Evolutionary conservation across 108 stramenopile genomes (phyloP), one percentile per base, ranked within the genome.

Genomic region (Pelagomonas calceolata): DNA sequence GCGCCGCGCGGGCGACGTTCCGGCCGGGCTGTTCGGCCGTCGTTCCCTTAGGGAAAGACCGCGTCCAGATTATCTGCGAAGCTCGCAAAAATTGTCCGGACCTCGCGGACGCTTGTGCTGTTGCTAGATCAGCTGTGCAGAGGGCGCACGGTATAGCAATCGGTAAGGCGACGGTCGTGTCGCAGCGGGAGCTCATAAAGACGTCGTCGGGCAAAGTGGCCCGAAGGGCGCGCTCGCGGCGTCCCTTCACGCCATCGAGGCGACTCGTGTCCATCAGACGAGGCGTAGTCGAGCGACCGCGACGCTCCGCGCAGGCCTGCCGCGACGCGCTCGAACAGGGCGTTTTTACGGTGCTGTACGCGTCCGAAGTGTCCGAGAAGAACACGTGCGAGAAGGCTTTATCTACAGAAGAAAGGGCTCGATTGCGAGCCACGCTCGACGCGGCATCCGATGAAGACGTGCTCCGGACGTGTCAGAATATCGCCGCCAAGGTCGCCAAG

Each of bases 131-230:
- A 17, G n/a, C 43, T 4, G 68, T 86, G 15, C 65, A 66, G 34
- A n/a, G 26, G 9, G 81, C 80, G 51, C 85, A 85, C 69, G 85
- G 85, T 29, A 71, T 87, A 4, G 63, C 43, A n/a, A 65, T 98
- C 3, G 65, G 85, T 21, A 75, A 84, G 35, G 81, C 98, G 75
- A 80, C 92, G 17, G 78, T 98, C 18, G 66, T 98, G 30, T 76
- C 89, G 70, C 83, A 90, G 26, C 82, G 88, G 65, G 94, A 91
- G 0, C 85, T 97, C 14, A 94, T 94, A 5, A 99, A 99, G 79
- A 99, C 99, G 30, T 95, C 92, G 21, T 94, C 92, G 66, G 99
- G 99, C 15, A 99, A 99, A 74, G 98, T 99, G 70, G 94, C 95
- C 17, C 86, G 99, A 73, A 76, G 85, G 9, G 94, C 93, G 93